These are phyloP conservation scores for Ophiocytium majus DNA, from an alignment of 352 stramenopile species.

Conservation along the genomic window DNA sequence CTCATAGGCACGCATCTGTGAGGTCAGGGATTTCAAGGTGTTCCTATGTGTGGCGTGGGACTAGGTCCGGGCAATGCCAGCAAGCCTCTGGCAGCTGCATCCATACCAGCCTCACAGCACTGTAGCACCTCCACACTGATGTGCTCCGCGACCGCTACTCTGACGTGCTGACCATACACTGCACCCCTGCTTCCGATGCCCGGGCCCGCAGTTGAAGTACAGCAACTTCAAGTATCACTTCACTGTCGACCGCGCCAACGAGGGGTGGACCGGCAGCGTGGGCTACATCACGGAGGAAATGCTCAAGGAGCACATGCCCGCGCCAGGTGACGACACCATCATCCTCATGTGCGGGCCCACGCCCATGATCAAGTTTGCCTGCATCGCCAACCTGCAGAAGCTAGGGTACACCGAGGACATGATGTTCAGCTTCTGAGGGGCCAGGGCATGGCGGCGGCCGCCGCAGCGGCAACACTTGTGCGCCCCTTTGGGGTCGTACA, in stretches of 20 bases:
- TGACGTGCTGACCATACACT: too few species aligned
- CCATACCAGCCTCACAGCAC: too few species aligned
- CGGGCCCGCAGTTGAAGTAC: constrained; percentile 22
- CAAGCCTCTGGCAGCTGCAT: too few species aligned
- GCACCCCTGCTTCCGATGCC: too few species aligned
- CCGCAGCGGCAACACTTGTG: neutral
- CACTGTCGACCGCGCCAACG: constrained; percentile 70
- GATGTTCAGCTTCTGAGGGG: constrained; percentile 38
- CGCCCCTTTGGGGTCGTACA: neutral
- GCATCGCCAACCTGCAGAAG: constrained; percentile 85
- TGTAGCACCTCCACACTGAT: too few species aligned
- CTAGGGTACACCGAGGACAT: constrained; percentile 81
- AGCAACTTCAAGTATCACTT: constrained; percentile 71
- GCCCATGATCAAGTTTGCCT: constrained; percentile 98
- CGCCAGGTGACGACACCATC: constrained; percentile 64
- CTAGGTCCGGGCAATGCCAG: too few species aligned
- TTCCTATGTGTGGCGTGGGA: too few species aligned
- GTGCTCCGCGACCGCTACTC: too few species aligned
- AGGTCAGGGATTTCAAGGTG: too few species aligned
- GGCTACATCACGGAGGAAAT: constrained; percentile 94
- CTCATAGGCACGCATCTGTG: too few species aligned
- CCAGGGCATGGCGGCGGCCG: neutral
- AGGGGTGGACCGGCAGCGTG: constrained; percentile 83
- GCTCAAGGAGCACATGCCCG: constrained; percentile 76
- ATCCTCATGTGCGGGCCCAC: constrained; percentile 96